Evolutionary conservation across 805 yeast species (phyloP), one percentile per base, ranked within the genome.

Genomic region (Saccharomyces paradoxus): DNA sequence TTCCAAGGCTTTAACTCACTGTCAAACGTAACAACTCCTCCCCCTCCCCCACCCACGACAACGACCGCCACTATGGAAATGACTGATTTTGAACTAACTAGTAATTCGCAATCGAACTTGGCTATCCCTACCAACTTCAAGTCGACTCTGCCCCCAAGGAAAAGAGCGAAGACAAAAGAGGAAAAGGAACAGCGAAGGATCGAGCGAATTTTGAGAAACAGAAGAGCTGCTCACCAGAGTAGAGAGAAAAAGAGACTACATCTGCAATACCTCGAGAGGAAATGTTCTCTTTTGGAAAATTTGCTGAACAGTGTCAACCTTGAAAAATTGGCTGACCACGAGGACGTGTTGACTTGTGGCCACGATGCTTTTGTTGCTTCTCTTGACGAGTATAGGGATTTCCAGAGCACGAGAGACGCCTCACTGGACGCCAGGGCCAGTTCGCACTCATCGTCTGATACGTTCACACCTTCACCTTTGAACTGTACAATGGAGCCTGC

Each of bases 181-280:
- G 98, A 92, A 74, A 94, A 92, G 74, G 98, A 94, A 71, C 98
- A 92, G 74, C 84, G 98, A 60, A 81, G 97, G 49, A 83, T 91
- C 53, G 98, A 94, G 73, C 78, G 99, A 51, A 91, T 94, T 51
- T 77, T 92, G 63, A 81, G 99, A 69, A 92, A 92, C 72, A 82
- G 98, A 66, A 86, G 92, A 68, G 98, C 98, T 14, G 99, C 99
- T 50, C 98, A 92, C 70, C 96, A 96, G 52, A 88, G 96, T 29
- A 81, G 99, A 61, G 99, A 94, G 68, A 91, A 92, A 81, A 92
- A 92, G 80, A 81, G 98, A 68, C 82, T 84, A 67, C 96, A 92
- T 68, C 86, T 94, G 55, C 96, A 90, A 71, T 83, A 81, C 58
- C 77, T 94, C 61, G 97, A 92, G 71, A 70, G 75, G 41, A 70